Conservation (phyloP, 352 stramenopile genomes). For the Phytopythium montanum region DNA sequence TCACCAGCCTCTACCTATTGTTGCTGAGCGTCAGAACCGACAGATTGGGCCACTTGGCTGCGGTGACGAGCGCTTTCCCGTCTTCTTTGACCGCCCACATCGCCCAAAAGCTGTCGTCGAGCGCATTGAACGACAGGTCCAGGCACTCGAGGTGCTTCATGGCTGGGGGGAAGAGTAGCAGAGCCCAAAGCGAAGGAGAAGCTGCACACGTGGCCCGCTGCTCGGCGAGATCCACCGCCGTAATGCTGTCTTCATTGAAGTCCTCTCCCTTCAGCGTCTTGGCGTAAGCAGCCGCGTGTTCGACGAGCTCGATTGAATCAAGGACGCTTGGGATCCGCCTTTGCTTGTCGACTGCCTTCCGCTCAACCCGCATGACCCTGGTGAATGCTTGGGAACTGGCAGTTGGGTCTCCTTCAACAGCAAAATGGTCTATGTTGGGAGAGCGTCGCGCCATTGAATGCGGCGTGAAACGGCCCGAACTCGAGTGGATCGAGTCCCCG, state of each 20-base stretch:
- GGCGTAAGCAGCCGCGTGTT: background rate
- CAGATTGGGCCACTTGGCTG: slow-evolving; percentile 18
- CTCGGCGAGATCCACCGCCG: background rate
- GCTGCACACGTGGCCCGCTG: background rate
- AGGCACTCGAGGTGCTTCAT: slow-evolving; percentile 17
- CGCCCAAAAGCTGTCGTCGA: slow-evolving; percentile 37
- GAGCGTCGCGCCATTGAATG: background rate
- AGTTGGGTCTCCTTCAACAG: too few relatives aligned
- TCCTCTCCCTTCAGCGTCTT: background rate
- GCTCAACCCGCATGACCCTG: background rate
- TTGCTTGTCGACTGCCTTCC: background rate
- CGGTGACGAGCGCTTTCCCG: background rate
- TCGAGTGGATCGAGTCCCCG: slow-evolving; percentile 24
- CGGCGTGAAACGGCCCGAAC: slow-evolving; percentile 19
- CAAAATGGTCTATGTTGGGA: background rate
- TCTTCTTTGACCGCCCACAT: background rate
- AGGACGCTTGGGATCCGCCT: background rate
- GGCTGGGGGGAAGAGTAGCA: background rate
- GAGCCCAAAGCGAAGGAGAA: background rate
- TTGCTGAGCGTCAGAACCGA: slow-evolving; percentile 39
- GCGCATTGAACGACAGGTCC: slow-evolving; percentile 54
- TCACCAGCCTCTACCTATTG: slow-evolving; percentile 41
- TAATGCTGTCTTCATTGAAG: background rate
- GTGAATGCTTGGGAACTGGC: background rate
- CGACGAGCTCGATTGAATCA: background rate